Conservation (phyloP, 2,329 filamentous ascomycete species). For the Fusarium haematococcum region DNA sequence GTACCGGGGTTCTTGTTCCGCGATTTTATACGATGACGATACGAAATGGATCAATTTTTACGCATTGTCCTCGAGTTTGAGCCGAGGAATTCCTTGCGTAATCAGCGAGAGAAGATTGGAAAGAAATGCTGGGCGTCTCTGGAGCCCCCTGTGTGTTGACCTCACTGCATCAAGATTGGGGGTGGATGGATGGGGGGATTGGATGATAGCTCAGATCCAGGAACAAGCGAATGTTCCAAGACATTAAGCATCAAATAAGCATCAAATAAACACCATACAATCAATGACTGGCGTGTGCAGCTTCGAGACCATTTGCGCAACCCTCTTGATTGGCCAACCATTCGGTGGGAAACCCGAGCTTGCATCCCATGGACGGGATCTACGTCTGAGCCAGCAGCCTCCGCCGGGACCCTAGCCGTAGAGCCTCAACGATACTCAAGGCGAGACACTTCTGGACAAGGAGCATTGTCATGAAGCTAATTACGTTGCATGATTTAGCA, state of each 20-base stretch:
- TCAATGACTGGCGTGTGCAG: neutral
- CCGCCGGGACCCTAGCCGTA: neutral
- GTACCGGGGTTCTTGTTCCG: constrained; percentile 35
- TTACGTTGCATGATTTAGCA: neutral
- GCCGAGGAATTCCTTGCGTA: constrained; percentile 27
- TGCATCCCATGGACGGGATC: constrained; percentile 1
- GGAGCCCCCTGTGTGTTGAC: neutral
- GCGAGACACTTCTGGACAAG: neutral
- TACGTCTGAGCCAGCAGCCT: neutral
- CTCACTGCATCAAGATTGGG: neutral
- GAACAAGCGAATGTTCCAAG: neutral
- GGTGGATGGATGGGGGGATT: neutral
- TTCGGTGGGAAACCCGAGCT: constrained; percentile 3
- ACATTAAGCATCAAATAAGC: constrained; percentile 4
- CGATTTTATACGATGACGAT: constrained; percentile 26
- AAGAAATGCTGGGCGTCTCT: neutral
- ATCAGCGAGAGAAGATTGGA: constrained; percentile 14
- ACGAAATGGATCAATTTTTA: constrained; percentile 13
- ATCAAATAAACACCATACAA: neutral
- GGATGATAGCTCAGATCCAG: neutral
- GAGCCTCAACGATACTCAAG: neutral
- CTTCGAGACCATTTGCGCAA: neutral
- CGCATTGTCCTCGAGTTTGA: constrained; percentile 5
- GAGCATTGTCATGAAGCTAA: neutral
- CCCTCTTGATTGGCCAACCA: constrained; percentile 6